A percentile compares a stretch with the other conserved stretches of the same genome.
Conservation (phyloP, 345 rosid genomes). For the Brassica nigra region DNA sequence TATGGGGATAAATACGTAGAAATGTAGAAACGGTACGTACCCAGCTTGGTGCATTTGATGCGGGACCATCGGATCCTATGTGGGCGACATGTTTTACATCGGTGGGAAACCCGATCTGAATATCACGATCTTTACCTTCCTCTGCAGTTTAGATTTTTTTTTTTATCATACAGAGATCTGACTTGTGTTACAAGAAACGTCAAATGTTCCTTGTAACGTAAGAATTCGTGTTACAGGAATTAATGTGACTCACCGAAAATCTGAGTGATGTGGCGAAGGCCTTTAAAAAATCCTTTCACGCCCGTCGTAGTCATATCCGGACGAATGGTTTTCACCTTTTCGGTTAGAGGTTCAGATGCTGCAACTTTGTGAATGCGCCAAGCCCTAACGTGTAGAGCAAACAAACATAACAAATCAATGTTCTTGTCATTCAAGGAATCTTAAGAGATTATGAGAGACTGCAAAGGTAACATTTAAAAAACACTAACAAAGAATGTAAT, state of each 20-base stretch:
- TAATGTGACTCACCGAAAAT: slow-evolving; percentile 50
- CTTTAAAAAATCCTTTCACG: slow-evolving; percentile 63
- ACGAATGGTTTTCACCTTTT: not conserved
- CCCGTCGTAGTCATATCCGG: slow-evolving; percentile 28
- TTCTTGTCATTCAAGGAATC: not conserved
- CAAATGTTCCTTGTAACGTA: not conserved
- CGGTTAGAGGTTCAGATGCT: slow-evolving; percentile 18
- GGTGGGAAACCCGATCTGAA: slow-evolving; percentile 72
- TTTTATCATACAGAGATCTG: not conserved
- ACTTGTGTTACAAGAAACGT: slow-evolving; percentile 18
- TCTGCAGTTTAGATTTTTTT: slow-evolving; percentile 33
- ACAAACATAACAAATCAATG: not conserved
- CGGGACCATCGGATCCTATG: slow-evolving; percentile 71
- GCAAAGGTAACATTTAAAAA: not conserved
- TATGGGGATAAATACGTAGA: not conserved
- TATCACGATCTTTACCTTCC: slow-evolving; percentile 57
- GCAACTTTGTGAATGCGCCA: not conserved
- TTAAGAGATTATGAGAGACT: not conserved
- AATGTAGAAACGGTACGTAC: slow-evolving; percentile 52
- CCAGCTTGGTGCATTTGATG: slow-evolving; percentile 60
- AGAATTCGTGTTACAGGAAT: not conserved
- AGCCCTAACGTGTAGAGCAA: slow-evolving; percentile 29
- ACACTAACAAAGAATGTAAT: not conserved
- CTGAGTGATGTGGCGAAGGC: slow-evolving; percentile 56
- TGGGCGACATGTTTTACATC: slow-evolving; percentile 87